Evolutionary conservation across 2,329 filamentous ascomycete species (phyloP), one percentile per base, ranked within the genome.

Genomic region (Xylariaceae sp.): DNA sequence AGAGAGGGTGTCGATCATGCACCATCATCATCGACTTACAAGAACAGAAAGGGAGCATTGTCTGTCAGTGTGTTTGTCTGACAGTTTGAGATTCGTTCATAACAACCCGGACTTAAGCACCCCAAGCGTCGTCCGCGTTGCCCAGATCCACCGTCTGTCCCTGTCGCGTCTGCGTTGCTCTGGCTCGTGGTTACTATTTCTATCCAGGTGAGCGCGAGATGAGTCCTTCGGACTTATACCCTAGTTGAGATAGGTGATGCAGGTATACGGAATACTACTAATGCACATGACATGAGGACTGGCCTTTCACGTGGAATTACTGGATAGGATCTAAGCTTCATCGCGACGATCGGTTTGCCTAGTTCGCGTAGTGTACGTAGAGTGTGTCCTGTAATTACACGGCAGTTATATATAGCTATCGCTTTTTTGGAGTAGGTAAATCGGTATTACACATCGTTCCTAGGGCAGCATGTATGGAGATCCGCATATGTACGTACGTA

Each of bases 111-210:
- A 30, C 23, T 30, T 30, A 30, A 30, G 23, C 23, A 41, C 9
- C 37, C 37, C 37, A 13, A 41, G 37, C 37, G 8, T 41, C 37
- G 11, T 13, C 37, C 37, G 37, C 5, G 37, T 41, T 41, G 37
- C 37, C 37, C 37, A 41, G 37, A 41, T 13, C 37, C 8, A 13
- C 9, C 37, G 37, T 41, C 9, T 41, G 37, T 41, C 37, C 11
- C 37, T 10, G 37, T 3, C 37, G 4, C 8, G 8, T n/a, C 41
- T 11, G 9, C 41, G n/a, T 45, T 13, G 37, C 37, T 45, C 11
- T 45, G 41, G 11, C 10, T 15, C n/a, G 41, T 58, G 59, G 59
- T 63, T 59, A n/a, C 59, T 63, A 63, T 61, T 61, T 63, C 59
- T 47, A 63, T 58, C 51, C 10, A 13, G 51, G 53, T 48, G 56